Evolutionary conservation across 2,329 filamentous ascomycete species (phyloP), one percentile per base, ranked within the genome.

Genomic region (Furcasterigmium sp.): DNA sequence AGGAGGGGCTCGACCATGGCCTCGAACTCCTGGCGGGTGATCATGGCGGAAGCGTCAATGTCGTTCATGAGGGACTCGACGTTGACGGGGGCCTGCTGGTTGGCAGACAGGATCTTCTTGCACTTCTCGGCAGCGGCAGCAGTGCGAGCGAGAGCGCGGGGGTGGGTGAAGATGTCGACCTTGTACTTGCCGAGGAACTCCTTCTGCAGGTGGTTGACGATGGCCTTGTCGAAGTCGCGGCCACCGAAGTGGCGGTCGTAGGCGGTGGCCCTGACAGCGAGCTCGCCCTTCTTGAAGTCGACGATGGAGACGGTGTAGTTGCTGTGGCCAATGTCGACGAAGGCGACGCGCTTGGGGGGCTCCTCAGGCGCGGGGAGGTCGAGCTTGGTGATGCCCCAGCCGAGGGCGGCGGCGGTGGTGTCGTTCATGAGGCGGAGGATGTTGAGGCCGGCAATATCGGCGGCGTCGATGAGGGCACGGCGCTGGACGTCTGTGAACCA

Each of bases 61-160:
- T 98, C 93, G 68, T 97, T 94, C 91, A 98, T 97, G 55, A 98
- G 76, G 28, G 91, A 96, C 75, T 98, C 93, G 59, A 98, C 94
- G 76, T 91, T 97, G 66, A 98, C 70, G 39, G 91, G 89, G 15
- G 91, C 90, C 61, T 86, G 80, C 55, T 91, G 86, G 73, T 97
- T 97, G 63, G 93, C 93, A 28, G 91, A 97, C 44, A 98, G 76
- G 44, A 97, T 84, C 82, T 97, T 97, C 84, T 98, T 98, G 63
- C 95, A 73, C 79, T 95, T 96, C 78, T 98, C 93, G 43, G 91
- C 90, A 45, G 87, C 90, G 49, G 89, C 83, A 34, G 87, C 78
- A 56, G 94, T 87, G 64, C 93, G 89, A 54, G 91, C 82, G 66
- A 85, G 80, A 46, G 91, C 93, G 73, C 95, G 95, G 53, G 84